A percentile compares a stretch with the other conserved stretches of the same genome.
These are phyloP conservation scores for Monosporascus sp. DNA, from an alignment of 2,329 filamentous ascomycete genomes.

Conservation along the genomic window DNA sequence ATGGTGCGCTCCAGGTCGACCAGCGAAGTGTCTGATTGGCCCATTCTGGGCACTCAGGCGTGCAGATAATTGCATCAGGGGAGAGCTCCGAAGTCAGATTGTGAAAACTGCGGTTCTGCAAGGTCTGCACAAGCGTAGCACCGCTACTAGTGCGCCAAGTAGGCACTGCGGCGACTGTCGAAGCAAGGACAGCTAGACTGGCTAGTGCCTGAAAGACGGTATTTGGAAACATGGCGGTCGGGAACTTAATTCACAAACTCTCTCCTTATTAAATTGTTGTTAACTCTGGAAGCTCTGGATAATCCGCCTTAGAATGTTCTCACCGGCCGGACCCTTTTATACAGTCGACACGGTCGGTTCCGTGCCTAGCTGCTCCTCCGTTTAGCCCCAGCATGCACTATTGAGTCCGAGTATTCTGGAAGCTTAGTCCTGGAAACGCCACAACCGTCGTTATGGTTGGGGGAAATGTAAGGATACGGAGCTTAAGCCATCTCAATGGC, in stretches of 20 bases:
- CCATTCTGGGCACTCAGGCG: slow-evolving; percentile 5
- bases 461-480: neutral
- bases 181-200: slow-evolving; percentile 2
- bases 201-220: neutral
- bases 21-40: slow-evolving; percentile 5
- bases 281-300: neutral
- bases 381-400: too few species aligned
- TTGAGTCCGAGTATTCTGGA: neutral
- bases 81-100: slow-evolving; percentile 6
- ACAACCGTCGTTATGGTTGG: neutral
- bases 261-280: neutral
- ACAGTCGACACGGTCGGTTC: too few species aligned
- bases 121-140: slow-evolving; percentile 4
- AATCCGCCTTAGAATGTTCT: too few species aligned
- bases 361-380: too few species aligned
- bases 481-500: neutral
- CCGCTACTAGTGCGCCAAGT: slow-evolving; percentile 6
- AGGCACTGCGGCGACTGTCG: slow-evolving; percentile 5
- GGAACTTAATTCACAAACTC: neutral
- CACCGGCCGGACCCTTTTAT: too few species aligned
- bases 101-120: slow-evolving; percentile 1
- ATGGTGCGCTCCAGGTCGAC: slow-evolving; percentile 7
- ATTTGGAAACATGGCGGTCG: slow-evolving; percentile 3
- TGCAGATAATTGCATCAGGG: slow-evolving; percentile 4
- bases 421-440: neutral